These are phyloP conservation scores for Saccharomyces hybrid DNA, from an alignment of 1,139 yeast species.

Conservation along the genomic window DNA sequence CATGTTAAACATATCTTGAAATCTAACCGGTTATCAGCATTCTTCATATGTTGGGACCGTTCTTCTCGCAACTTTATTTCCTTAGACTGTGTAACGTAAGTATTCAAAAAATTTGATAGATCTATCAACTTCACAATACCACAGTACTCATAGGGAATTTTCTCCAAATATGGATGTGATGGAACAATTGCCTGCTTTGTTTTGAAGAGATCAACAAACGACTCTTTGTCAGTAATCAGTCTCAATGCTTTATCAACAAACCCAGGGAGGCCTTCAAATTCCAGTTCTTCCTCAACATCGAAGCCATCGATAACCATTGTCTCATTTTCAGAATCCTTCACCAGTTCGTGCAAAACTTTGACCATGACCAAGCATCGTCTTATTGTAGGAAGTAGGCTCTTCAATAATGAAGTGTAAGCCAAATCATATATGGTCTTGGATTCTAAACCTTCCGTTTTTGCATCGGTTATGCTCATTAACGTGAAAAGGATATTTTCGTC, in stretches of 20 bases:
- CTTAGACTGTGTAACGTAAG: slow-evolving; percentile 51
- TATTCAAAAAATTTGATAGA: slow-evolving; percentile 59
- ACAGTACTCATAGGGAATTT: slow-evolving; percentile 46
- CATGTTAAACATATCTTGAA: slow-evolving; percentile 37
- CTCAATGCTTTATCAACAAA: slow-evolving; percentile 13
- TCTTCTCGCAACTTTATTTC: slow-evolving; percentile 26
- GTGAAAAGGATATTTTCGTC: not conserved
- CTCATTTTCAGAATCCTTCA: slow-evolving; percentile 15
- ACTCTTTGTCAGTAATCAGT: slow-evolving; percentile 12
- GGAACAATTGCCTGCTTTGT: slow-evolving; percentile 5
- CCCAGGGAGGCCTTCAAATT: slow-evolving; percentile 7
- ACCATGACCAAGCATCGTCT: slow-evolving; percentile 25
- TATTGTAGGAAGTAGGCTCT: slow-evolving; percentile 23
- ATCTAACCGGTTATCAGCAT: slow-evolving; percentile 33
- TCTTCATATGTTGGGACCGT: slow-evolving; percentile 18
- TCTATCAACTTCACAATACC: slow-evolving; percentile 57
- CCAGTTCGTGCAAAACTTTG: slow-evolving; percentile 20
- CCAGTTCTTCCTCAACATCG: slow-evolving; percentile 12
- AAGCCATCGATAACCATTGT: slow-evolving; percentile 14
- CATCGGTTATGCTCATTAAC: not conserved
- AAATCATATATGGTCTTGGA: slow-evolving; percentile 12
- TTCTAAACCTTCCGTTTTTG: not conserved
- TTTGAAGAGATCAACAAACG: slow-evolving; percentile 13
- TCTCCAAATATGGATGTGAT: slow-evolving; percentile 13
- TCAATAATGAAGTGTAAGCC: slow-evolving; percentile 18